A percentile compares a stretch with the other conserved stretches of the same genome.
These are phyloP conservation scores for Nitzschia sp. DNA, from an alignment of 108 stramenopile species.

Conservation along the genomic window DNA sequence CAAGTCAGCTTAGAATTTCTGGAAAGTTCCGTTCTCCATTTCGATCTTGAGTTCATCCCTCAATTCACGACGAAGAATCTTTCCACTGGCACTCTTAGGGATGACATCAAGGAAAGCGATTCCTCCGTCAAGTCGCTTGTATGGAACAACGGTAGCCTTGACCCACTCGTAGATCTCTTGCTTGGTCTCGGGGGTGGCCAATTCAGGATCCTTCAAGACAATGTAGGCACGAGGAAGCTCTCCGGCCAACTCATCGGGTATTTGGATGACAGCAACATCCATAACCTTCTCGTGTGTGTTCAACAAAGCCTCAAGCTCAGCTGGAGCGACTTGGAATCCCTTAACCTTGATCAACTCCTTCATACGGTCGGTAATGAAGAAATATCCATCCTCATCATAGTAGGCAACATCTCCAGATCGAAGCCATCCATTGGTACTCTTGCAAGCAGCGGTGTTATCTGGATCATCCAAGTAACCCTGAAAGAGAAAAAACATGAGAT, in stretches of 20 bases:
- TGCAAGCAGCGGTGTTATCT: slow-evolving; percentile 73
- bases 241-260: slow-evolving; percentile 71
- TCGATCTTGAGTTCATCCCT: slow-evolving; percentile 49
- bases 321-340: slow-evolving; percentile 92
- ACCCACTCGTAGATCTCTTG: slow-evolving; percentile 78
- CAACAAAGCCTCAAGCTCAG: slow-evolving; percentile 88
- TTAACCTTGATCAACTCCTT: slow-evolving; percentile 95
- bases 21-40: not conserved
- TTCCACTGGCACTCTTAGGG: slow-evolving; percentile 86
- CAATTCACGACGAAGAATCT: slow-evolving; percentile 88
- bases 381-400: slow-evolving; percentile 85
- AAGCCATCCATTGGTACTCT: slow-evolving; percentile 73
- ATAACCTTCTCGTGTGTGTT: slow-evolving; percentile 66
- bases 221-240: slow-evolving; percentile 89
- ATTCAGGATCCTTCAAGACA: slow-evolving; percentile 46
- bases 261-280: slow-evolving; percentile 87
- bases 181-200: slow-evolving; percentile 32
- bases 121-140: slow-evolving; percentile 84
- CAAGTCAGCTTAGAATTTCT: too few relatives aligned
- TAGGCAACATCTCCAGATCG: slow-evolving; percentile 83
- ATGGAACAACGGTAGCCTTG: slow-evolving; percentile 74
- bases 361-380: slow-evolving; percentile 84
- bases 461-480: slow-evolving; percentile 80
- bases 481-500: slow-evolving; percentile 11
- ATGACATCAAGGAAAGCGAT: slow-evolving; percentile 76